These are phyloP conservation scores for Bromus sterilis DNA, from an alignment of 176 grass and related monocot species.

Conservation along the genomic window DNA sequence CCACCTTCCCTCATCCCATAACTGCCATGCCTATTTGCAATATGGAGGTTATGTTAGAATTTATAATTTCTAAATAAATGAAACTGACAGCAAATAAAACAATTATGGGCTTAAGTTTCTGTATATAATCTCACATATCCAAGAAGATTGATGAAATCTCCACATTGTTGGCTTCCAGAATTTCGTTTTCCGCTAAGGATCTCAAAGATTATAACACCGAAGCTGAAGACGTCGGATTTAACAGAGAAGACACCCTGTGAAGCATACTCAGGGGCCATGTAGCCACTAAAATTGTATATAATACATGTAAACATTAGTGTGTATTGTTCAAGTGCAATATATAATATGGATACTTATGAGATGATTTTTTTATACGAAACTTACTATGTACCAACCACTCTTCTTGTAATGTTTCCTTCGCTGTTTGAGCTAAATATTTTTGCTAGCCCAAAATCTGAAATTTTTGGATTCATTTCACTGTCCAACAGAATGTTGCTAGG, in stretches of 20 bases:
- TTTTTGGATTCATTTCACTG: conserved; percentile 7
- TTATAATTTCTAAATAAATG: too few species aligned
- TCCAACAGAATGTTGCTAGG: conserved; percentile 23
- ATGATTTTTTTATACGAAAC: too few species aligned
- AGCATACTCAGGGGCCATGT: too few species aligned
- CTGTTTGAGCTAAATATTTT: conserved; percentile 20
- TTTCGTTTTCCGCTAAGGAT: neutral
- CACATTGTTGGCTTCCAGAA: neutral
- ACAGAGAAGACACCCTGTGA: neutral
- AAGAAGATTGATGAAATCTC: neutral
- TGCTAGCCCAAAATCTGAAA: conserved; percentile 24
- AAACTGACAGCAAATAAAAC: too few species aligned
- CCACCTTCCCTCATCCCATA: neutral
- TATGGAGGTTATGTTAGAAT: too few species aligned
- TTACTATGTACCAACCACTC: too few species aligned
- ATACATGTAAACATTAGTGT: too few species aligned
- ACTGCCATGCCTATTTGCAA: neutral
- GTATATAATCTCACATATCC: neutral
- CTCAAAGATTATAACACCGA: neutral
- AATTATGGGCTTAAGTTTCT: too few species aligned
- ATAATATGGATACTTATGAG: too few species aligned
- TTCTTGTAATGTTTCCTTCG: too few species aligned
- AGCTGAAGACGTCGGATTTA: neutral
- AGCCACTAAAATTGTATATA: too few species aligned
- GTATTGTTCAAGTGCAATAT: too few species aligned